phyloP scores from a whole-genome alignment of 164 flowering plant genomes.

The Aristolochia contorta region DNA sequence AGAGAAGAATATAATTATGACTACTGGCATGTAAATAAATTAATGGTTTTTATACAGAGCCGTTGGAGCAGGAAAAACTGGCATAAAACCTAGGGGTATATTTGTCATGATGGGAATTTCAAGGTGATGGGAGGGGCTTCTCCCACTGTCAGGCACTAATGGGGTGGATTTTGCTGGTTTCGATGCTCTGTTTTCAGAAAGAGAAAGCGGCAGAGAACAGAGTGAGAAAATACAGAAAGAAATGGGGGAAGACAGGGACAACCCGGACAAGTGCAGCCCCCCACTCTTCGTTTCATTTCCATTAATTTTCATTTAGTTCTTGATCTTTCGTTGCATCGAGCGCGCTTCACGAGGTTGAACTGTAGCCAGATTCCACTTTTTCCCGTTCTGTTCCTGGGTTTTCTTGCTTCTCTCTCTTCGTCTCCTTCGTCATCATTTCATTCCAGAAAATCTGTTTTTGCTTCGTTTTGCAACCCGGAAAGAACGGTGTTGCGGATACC shows the following conservation, averaged over 20 bases:
- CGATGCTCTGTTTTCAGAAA: background rate
- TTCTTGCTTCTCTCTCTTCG: background rate
- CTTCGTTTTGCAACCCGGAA: background rate
- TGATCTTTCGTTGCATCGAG: background rate
- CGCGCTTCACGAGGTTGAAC: constrained; percentile 7
- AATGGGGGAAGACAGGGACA: too few relatives aligned
- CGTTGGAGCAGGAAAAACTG: too few relatives aligned
- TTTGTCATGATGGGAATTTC: background rate
- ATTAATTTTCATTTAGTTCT: background rate
- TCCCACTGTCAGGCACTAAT: background rate
- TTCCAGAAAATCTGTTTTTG: constrained; percentile 1
- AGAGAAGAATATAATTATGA: too few relatives aligned
- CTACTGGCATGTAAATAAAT: too few relatives aligned
- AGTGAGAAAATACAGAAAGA: too few relatives aligned
- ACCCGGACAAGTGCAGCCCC: background rate
- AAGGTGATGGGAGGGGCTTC: background rate
- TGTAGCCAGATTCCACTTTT: constrained; percentile 9
- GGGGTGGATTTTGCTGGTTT: background rate
- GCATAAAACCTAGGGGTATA: too few relatives aligned
- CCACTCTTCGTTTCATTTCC: background rate
- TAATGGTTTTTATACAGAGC: too few relatives aligned
- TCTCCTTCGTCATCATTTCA: constrained; percentile 5
- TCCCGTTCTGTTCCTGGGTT: background rate
- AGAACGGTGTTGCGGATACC: background rate
- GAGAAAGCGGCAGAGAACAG: background rate